Evolutionary conservation across 2,329 filamentous ascomycete genomes (phyloP).

Genomic region (Hymenoscyphus linearis): DNA sequence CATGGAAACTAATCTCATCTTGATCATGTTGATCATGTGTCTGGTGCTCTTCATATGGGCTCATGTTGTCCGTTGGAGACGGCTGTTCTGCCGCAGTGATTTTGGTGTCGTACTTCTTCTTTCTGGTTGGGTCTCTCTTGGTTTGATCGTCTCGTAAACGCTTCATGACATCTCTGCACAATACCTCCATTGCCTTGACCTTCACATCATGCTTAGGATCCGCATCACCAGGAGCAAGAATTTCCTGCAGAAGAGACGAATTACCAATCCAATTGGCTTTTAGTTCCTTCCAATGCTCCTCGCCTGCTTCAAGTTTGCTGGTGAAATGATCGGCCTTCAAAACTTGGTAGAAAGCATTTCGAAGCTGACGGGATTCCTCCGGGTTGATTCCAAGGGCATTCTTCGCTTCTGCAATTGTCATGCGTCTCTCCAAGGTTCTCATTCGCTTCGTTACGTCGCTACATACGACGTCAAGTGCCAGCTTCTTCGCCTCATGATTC

Average conservation of each 20-base stretch:
- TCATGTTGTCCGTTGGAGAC: constrained; percentile 8
- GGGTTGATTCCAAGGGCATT: constrained; percentile 65
- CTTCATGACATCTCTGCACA: constrained; percentile 75
- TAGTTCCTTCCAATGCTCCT: constrained; percentile 65
- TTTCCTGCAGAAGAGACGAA: constrained; percentile 49
- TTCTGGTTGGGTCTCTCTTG: constrained; percentile 46
- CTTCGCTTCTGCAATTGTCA: constrained; percentile 71
- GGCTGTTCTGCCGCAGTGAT: constrained; percentile 22
- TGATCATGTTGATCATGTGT: constrained; percentile 5
- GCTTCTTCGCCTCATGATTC: constrained; percentile 54
- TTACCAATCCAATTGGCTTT: constrained; percentile 62
- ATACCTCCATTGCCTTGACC: constrained; percentile 60
- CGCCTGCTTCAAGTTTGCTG: constrained; percentile 67
- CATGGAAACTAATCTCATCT: constrained; percentile 22
- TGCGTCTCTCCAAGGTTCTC: constrained; percentile 57
- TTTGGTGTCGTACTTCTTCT: constrained; percentile 36
- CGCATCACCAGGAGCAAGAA: constrained; percentile 45
- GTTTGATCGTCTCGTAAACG: constrained; percentile 63
- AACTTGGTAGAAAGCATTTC: constrained; percentile 60
- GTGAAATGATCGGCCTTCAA: constrained; percentile 62
- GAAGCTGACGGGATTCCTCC: constrained; percentile 59
- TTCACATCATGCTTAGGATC: constrained; percentile 51
- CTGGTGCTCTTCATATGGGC: constrained; percentile 7
- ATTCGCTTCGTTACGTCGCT: constrained; percentile 78
- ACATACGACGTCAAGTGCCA: constrained; percentile 74